These are phyloP conservation scores for Metarhizium sp. DNA, from an alignment of 2,329 filamentous ascomycete genomes.

Conservation along the genomic window DNA sequence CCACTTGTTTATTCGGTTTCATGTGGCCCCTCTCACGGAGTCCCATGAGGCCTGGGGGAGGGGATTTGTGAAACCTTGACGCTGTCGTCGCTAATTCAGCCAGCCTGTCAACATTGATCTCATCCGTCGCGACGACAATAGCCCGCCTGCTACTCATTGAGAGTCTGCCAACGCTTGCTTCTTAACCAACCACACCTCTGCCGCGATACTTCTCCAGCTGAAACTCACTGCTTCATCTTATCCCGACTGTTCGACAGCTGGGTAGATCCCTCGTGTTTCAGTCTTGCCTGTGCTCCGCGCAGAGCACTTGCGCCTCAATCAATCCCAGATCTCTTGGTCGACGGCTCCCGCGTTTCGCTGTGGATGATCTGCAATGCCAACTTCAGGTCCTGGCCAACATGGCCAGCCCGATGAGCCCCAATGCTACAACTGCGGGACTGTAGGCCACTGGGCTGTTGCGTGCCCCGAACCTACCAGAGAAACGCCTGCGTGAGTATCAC, in stretches of 20 bases:
- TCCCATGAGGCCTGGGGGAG: constrained; percentile 16
- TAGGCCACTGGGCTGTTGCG: constrained; percentile 42
- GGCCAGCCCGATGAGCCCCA: constrained; percentile 25
- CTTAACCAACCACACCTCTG: not conserved
- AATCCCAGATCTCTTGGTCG: not conserved
- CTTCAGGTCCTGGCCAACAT: constrained; percentile 17
- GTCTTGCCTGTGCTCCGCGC: not conserved
- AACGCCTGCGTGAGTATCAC: constrained; percentile 38
- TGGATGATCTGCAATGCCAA: constrained; percentile 17
- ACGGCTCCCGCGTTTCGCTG: not conserved
- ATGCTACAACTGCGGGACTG: constrained; percentile 45
- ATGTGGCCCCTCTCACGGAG: constrained; percentile 11
- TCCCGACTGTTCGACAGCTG: not conserved
- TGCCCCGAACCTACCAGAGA: constrained; percentile 41
- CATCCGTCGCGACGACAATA: not conserved
- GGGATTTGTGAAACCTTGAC: constrained; percentile 9
- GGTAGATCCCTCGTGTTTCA: not conserved
- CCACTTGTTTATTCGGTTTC: constrained; percentile 4
- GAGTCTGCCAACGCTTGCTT: not conserved
- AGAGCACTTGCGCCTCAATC: not conserved
- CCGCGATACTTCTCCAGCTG: not conserved
- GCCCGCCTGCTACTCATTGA: not conserved
- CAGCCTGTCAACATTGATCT: not conserved
- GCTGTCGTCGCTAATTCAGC: not conserved
- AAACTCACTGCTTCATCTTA: not conserved